Conservation (phyloP, 257 asterid species). For the Nicotiana tabacum region DNA sequence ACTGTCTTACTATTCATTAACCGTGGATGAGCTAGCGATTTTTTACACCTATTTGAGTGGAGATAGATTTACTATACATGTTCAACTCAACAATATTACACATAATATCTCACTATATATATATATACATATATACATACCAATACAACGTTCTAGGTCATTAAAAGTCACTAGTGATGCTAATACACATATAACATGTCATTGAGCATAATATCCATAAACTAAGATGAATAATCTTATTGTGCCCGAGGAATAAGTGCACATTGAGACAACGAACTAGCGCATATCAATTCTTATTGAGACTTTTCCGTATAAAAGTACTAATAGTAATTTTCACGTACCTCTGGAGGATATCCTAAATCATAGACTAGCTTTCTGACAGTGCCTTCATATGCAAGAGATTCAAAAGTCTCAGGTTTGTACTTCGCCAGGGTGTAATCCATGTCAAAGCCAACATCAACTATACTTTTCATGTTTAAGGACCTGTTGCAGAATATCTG, state of each 20-base stretch:
- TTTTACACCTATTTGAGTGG: no score
- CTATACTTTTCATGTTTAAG: constrained; percentile 79
- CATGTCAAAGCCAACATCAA: constrained; percentile 97
- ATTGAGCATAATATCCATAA: not conserved
- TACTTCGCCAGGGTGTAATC: constrained; percentile 95
- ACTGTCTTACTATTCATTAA: no score
- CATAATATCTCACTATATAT: not conserved
- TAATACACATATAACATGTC: not conserved
- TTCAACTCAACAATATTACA: not conserved
- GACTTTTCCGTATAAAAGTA: constrained; percentile 1
- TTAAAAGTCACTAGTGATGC: not conserved
- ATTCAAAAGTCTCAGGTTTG: constrained; percentile 91
- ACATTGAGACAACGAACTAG: not conserved
- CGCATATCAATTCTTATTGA: not conserved
- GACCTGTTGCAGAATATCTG: constrained; percentile 92
- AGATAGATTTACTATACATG: no score
- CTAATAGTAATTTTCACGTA: constrained; percentile 19
- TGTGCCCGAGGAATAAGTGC: not conserved
- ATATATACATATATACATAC: not conserved
- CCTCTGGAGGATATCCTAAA: constrained; percentile 89
- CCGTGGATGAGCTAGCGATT: no score
- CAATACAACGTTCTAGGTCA: not conserved
- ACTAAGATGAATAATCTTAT: not conserved
- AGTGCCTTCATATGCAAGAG: constrained; percentile 90
- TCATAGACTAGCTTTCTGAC: constrained; percentile 80